Conservation (phyloP, 2,329 filamentous ascomycete species). For the Aspergillus novofumigatus region DNA sequence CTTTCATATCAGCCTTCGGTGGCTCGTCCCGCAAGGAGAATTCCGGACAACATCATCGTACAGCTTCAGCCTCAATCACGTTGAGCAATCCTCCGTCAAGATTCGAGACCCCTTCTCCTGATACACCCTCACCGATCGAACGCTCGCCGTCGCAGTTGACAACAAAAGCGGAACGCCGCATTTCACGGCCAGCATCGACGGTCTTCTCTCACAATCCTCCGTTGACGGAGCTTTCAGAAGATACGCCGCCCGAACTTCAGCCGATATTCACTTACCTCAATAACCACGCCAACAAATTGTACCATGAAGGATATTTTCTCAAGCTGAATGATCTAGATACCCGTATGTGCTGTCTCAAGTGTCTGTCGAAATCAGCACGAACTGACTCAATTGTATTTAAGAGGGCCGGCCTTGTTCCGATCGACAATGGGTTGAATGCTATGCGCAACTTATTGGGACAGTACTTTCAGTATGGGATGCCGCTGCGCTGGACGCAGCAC, state of each 20-base stretch:
- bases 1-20: conserved; percentile 68
- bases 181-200: conserved; percentile 76
- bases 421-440: conserved; percentile 92
- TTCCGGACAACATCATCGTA: conserved; percentile 26
- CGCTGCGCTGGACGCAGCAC: conserved; percentile 80
- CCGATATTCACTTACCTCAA: conserved; percentile 93
- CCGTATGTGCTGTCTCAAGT: conserved; percentile 56
- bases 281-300: conserved; percentile 92
- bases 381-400: conserved; percentile 49
- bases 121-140: conserved; percentile 33
- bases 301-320: conserved; percentile 95
- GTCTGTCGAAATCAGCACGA: not conserved
- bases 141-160: conserved; percentile 39
- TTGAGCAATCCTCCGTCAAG: conserved; percentile 21
- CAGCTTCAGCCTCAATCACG: conserved; percentile 17
- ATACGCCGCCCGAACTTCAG: conserved; percentile 87
- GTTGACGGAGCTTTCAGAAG: conserved; percentile 76
- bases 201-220: conserved; percentile 80
- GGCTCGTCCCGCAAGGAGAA: conserved; percentile 36
- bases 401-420: conserved; percentile 83
- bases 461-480: conserved; percentile 96
- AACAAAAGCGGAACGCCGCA: conserved; percentile 45
- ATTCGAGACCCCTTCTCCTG: conserved; percentile 31
- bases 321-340: conserved; percentile 94
- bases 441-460: conserved; percentile 92